Evolutionary conservation across 2,329 filamentous ascomycete genomes (phyloP).

Genomic region (Fusarium sp.): DNA sequence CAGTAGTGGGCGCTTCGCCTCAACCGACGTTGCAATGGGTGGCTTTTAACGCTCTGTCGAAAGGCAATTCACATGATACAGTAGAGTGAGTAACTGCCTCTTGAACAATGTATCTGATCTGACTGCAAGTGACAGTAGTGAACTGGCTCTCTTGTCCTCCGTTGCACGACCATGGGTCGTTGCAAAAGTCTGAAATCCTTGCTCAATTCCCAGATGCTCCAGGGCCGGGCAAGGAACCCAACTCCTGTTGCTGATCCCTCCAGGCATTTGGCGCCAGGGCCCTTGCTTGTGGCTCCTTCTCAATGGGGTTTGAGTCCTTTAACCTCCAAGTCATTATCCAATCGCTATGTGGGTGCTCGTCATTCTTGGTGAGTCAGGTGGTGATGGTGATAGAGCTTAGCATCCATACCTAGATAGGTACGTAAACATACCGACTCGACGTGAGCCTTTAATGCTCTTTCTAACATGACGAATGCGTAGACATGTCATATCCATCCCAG

Average conservation of each 20-base stretch:
- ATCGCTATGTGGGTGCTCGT: conserved; percentile 26
- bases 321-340: conserved; percentile 21
- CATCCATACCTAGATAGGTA: background rate
- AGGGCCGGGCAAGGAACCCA: conserved; percentile 20
- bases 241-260: conserved; percentile 31
- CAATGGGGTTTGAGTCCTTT: conserved; percentile 16
- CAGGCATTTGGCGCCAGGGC: conserved; percentile 17
- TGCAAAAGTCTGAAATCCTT: conserved; percentile 3
- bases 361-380: conserved; percentile 31
- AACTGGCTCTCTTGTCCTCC: background rate
- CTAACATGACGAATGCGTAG: conserved; percentile 1
- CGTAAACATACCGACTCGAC: background rate
- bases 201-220: conserved; percentile 14
- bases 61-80: background rate
- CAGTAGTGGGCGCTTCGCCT: conserved; percentile 24
- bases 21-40: conserved; percentile 12
- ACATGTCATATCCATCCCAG: background rate
- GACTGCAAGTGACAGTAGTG: background rate
- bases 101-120: background rate
- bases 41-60: background rate
- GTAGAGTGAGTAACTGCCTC: background rate
- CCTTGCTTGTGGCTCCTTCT: conserved; percentile 21
- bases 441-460: background rate
- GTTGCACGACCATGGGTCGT: conserved; percentile 4
- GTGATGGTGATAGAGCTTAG: conserved; percentile 7